Evolutionary conservation across 169 alveolate species (phyloP), one percentile per base, ranked within the genome.

Genomic region (Neospora caninum): DNA sequence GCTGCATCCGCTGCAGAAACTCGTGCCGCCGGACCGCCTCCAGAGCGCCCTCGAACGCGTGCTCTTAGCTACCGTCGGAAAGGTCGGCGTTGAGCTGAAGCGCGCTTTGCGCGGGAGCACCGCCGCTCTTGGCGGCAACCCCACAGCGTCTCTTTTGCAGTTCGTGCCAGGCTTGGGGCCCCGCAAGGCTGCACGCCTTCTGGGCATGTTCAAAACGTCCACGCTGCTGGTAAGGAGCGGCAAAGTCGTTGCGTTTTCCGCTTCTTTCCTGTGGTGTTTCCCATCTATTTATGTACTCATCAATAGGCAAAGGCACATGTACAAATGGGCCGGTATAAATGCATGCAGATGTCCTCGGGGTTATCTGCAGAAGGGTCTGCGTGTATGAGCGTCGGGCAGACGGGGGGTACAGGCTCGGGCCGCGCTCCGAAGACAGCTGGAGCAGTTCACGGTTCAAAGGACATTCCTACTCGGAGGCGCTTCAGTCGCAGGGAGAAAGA

Each of bases 111-210:
- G 91, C 45, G 64, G 93, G 34, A 34, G 92, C 42, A 39, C 36
- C 67, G 80, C 58, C 16, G 36, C 49, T 22, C 38, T 29, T n/a
- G 92, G 92, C 38, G 92, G 92, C 27, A 39, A 39, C 34, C 93
- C n/a, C 54, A 41, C 54, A 36, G 69, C 73, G 0, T 41, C 94
- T 20, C 67, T 80, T 36, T 87, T 96, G 78, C 96, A 94, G 95
- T 96, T 96, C 82, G 95, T 96, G 39, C 93, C 96, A 4, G 97
- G 97, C n/a, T 91, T 96, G 34, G 97, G 97, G 20, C 96, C 97
- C 27, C 88, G 97, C 78, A 96, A 96, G 86, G 93, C 95, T 42
- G 80, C 58, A 80, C 94, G 93, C 69, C 87, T 96, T 31, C 53
- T 95, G 36, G 49, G 94, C 42, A 36, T 53, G 41, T 86, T 96